A percentile compares a stretch with the other conserved stretches of the same genome.
Evolutionary conservation across 2,329 filamentous ascomycete genomes (phyloP).

Genomic region (Fonsecaea nubica): DNA sequence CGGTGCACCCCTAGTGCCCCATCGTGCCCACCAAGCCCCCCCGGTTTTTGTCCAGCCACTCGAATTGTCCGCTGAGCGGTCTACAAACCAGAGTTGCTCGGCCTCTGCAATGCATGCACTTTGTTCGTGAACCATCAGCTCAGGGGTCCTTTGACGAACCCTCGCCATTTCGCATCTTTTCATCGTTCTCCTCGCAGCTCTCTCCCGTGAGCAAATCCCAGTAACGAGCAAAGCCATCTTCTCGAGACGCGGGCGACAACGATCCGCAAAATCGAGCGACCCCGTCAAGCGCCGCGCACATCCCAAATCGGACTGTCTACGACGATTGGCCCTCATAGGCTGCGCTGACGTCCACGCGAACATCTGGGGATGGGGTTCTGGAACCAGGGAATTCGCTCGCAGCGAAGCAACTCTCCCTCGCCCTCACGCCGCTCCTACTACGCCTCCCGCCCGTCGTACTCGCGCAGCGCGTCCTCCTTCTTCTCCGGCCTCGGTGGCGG

Average conservation of each 20-base stretch:
- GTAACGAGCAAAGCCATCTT: neutral
- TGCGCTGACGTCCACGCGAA: neutral
- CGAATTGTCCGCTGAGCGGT: conserved; percentile 10
- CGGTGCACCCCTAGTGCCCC: neutral
- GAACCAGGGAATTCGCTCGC: conserved; percentile 38
- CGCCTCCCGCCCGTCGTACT: conserved; percentile 43
- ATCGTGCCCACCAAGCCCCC: neutral
- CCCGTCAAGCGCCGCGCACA: neutral
- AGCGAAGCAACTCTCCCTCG: conserved; percentile 30
- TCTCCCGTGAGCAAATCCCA: neutral
- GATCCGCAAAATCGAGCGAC: neutral
- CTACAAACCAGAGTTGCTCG: neutral
- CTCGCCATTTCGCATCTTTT: neutral
- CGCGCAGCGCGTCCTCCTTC: conserved; percentile 47
- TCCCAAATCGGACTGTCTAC: neutral
- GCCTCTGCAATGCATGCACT: neutral
- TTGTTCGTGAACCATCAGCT: neutral
- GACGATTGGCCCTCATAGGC: neutral
- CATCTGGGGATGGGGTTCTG: conserved; percentile 38
- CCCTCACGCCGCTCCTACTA: conserved; percentile 42
- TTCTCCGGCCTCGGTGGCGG: conserved; percentile 32
- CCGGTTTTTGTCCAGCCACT: conserved; percentile 4
- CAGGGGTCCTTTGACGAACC: neutral
- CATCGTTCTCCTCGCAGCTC: neutral
- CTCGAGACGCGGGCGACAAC: neutral